Conservation (phyloP, 306 rosid genomes). For the Luffa acutangula region DNA sequence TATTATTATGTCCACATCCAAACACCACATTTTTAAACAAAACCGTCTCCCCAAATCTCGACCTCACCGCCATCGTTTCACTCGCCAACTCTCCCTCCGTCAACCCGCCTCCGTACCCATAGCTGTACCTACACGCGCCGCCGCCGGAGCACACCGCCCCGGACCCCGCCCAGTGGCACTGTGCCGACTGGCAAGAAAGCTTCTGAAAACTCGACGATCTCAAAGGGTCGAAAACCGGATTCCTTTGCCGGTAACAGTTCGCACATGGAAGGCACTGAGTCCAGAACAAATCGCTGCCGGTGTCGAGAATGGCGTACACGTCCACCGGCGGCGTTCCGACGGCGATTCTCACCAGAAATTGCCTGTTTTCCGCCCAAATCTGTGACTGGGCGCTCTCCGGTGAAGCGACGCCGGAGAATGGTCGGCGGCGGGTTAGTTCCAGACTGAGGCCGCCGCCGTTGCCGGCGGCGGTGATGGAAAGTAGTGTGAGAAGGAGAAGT, state of each 20-base stretch:
- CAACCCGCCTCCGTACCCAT: conserved; percentile 15
- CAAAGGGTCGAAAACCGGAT: conserved; percentile 28
- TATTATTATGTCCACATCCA: conserved; percentile 33
- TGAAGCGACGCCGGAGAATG: background rate
- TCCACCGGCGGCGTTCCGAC: conserved; percentile 41
- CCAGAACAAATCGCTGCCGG: conserved; percentile 52
- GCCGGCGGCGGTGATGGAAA: background rate
- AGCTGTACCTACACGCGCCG: conserved; percentile 12
- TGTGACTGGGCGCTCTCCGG: background rate
- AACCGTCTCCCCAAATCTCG: background rate
- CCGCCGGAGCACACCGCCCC: background rate
- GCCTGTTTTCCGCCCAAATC: background rate
- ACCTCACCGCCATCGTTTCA: conserved; percentile 32
- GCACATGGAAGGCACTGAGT: conserved; percentile 46
- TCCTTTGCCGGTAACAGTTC: conserved; percentile 23
- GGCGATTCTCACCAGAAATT: conserved; percentile 26
- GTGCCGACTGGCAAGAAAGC: conserved; percentile 3
- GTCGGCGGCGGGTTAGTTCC: conserved; percentile 30
- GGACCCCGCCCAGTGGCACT: background rate
- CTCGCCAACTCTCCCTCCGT: conserved; percentile 24
- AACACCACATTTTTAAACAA: conserved; percentile 13
- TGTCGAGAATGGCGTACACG: conserved; percentile 29
- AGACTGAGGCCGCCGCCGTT: conserved; percentile 23
- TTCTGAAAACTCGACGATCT: conserved; percentile 17
- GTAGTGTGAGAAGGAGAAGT: background rate